Base-by-base conservation (phyloP, 1,284 basidiomycete genomes). In the Peniophora sp. region DNA sequence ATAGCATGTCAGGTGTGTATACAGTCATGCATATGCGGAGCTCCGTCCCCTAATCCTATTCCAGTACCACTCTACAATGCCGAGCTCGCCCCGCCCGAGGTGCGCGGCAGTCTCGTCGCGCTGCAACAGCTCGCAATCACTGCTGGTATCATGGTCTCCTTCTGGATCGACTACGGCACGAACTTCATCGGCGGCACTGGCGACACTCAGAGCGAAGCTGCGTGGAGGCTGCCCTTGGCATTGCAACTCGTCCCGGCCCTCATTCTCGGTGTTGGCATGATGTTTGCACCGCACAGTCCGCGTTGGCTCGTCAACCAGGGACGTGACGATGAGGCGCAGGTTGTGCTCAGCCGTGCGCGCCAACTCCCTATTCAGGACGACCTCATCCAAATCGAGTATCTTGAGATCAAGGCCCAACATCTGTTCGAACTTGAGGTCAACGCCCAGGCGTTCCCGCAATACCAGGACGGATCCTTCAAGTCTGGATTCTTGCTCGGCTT, bases 101-200 rank as follows among this genome's bases (percentile, higher is more conserved):
- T 92, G 20, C 80, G 89, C 56, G 89, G 89, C 8, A 85, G 84
- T 58, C 71, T 92, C 35, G 88, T 92, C 42, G 86, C 86, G 2
- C 75, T 92, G 12, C 88, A 92, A 62, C 89, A 92, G 61, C 72
- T 91, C 11, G 82, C 85, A 3, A 91, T 91, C 61, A 85, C 85
- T 1, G 85, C 85, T 57, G 83, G 83, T 24, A 85, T 72, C 68
- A 71, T 74, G 72, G 57, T 78, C 20, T 84, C 82, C n/a, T 91
- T 88, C 72, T 91, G 87, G 86, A 87, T 88, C 58, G 85, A 83
- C 60, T 85, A 77, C 55, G 83, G 84, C 37, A 87, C 85, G 35
- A 87, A 88, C 65, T 84, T 79, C 65, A 85, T 84, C 48, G 80
- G 83, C 20, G 84, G 85, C 0, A 79, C 78, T 17, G 75, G 75